Base-by-base conservation (phyloP, 768 basidiomycete genomes). In the Termitomyces sp. region DNA sequence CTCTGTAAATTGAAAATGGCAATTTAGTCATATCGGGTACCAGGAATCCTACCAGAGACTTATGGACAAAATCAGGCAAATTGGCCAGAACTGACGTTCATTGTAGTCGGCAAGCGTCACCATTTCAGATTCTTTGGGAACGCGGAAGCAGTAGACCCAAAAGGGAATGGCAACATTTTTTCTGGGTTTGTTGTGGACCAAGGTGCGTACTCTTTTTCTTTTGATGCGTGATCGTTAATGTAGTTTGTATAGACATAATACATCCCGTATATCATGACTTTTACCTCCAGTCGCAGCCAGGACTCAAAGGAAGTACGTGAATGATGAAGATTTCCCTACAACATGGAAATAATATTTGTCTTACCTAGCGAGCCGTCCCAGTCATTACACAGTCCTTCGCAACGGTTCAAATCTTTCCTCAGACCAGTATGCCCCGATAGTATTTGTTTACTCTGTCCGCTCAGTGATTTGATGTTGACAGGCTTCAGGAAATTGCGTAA, bases 111-210 rank as follows among this genome's bases (percentile, higher is more conserved):
- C 4, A 87, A 88, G 66, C 74, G 59, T 67, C 81, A 72, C 72
- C 79, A 66, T 68, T 79, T 64, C 70, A 38, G 72, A n/a, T 85
- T 87, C 70, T 87, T 88, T 75, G 85, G 85, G 0, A 55, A 54
- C 6, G 56, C 57, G 0, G 61, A 63, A 10, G 74, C 80, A 14
- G 73, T 69, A 2, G 85, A 87, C 57, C 68, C 70, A 48, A 80
- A 77, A 59, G 85, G 85, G 1, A 87, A 87, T 58, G 84, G 82
- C 61, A 69, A 78, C 72, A 1, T 83, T 18, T 52, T 55, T 49
- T 61, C 86, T 2, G 85, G 85, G 7, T 84, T 84, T 6, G 83
- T 87, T n/a, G 78, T 86, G 35, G 86, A 87, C 58, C 74, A 60
- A 61, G 68, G 71, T 68, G 36, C 35, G 52, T 32, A 2, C 28